A percentile compares a stretch with the other conserved stretches of the same genome.
Conservation (phyloP, 441 rosid species). For the Euphorbia celastroides region DNA sequence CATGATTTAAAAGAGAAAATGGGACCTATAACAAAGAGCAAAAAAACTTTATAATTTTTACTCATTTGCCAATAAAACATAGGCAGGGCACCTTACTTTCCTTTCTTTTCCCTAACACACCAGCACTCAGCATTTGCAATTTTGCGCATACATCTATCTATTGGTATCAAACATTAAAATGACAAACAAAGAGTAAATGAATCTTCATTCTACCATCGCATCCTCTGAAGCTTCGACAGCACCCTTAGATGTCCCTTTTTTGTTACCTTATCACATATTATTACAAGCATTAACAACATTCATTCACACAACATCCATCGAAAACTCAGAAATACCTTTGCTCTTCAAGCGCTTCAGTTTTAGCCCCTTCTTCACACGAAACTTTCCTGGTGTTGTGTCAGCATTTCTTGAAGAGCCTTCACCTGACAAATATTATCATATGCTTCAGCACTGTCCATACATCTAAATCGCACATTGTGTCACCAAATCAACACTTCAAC, state of each 20-base stretch:
- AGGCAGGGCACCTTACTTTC: too few relatives aligned
- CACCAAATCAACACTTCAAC: too few relatives aligned
- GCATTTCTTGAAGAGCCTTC: conserved; percentile 31
- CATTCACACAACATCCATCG: not conserved
- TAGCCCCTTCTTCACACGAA: conserved; percentile 52
- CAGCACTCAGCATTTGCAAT: too few relatives aligned
- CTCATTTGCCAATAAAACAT: too few relatives aligned
- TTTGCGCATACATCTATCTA: too few relatives aligned
- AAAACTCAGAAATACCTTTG: conserved; percentile 28
- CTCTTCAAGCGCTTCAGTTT: conserved; percentile 46
- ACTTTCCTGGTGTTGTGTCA: conserved; percentile 28
- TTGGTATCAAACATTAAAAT: too few relatives aligned
- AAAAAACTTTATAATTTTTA: too few relatives aligned
- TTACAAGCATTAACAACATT: not conserved
- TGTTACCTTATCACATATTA: conserved; percentile 44
- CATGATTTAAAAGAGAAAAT: too few relatives aligned
- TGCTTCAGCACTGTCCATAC: too few relatives aligned
- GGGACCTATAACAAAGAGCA: too few relatives aligned
- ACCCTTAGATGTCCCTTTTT: conserved; percentile 30
- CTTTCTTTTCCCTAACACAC: too few relatives aligned
- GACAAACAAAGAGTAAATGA: not conserved
- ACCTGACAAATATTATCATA: conserved; percentile 6
- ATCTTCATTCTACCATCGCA: conserved; percentile 39
- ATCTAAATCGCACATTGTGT: too few relatives aligned
- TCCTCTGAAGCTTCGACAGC: conserved; percentile 31